Base-by-base conservation (phyloP, 1,139 yeast genomes). In the Eremothecium gossypii region DNA sequence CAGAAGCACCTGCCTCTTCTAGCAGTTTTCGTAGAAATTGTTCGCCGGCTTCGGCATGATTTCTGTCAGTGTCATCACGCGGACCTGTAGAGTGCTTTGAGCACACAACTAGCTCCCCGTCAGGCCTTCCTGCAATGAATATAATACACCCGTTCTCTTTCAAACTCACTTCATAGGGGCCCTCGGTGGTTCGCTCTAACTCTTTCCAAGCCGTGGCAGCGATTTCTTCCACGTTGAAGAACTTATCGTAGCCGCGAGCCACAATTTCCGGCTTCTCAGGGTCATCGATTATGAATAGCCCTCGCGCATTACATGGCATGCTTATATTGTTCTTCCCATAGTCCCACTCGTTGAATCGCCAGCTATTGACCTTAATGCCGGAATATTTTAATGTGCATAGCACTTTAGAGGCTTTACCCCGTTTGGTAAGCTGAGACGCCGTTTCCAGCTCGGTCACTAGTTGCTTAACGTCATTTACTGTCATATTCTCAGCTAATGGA, bases 141-240 rank as follows among this genome's bases (percentile, higher is more conserved):
- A 85, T 79, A 47, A 93, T 87, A 57, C 97, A 91, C 0, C 99
- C 99, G 57, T 91, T 93, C 46, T 93, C 95, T 59, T 91, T 91
- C 33, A 82, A 69, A 0, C 96, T 79, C 4, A 87, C 73, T 13
- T 74, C 77, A 59, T 83, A 91, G 0, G 96, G 96, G 0, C 96
- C 96, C 1, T 33, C 28, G 0, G 94, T 81, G 17, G 69, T 56
- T 1, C 53, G 44, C 30, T 60, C 54, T 23, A 89, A 61, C 50
- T 58, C 56, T 0, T 64, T 66, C 68, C 77, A 70, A 42, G 66
- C 70, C 0, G 95, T 82, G 3, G 53, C 53, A 0, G 66, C 53
- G 1, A 74, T 70, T 57, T 93, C 98, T 45, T 70, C 75, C 8
- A 86, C 69, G 56, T 83, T 89, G 72, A 87, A 93, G 61, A 93